phyloP scores from a whole-genome alignment of 805 yeast species.

The Suhomyces faveliae region DNA sequence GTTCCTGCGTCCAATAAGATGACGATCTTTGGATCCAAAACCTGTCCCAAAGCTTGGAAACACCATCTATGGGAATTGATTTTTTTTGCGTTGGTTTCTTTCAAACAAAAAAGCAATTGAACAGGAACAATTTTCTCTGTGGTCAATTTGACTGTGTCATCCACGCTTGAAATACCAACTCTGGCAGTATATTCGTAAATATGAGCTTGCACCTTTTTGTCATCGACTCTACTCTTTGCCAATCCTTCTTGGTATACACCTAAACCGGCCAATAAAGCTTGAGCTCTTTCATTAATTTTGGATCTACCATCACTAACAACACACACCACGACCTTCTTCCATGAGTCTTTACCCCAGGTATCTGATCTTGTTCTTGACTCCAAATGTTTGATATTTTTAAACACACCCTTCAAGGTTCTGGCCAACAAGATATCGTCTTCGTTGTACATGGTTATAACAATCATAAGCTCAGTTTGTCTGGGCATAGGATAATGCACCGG shows the following conservation, averaged over 20 bases:
- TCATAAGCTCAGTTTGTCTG: constrained; percentile 58
- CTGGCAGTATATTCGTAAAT: constrained; percentile 65
- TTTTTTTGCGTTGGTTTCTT: constrained; percentile 62
- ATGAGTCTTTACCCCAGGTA: constrained; percentile 48
- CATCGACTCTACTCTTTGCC: constrained; percentile 59
- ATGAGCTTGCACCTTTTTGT: constrained; percentile 60
- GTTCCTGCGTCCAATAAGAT: constrained; percentile 65
- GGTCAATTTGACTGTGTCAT: constrained; percentile 54
- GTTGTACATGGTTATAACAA: constrained; percentile 65
- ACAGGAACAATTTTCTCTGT: constrained; percentile 60
- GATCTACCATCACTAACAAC: constrained; percentile 65
- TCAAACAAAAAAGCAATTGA: constrained; percentile 58
- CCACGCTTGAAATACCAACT: constrained; percentile 46
- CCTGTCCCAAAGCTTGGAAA: constrained; percentile 60
- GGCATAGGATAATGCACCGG: constrained; percentile 52
- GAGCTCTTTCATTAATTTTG: constrained; percentile 60
- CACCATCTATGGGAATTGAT: constrained; percentile 71
- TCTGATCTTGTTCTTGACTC: constrained; percentile 46
- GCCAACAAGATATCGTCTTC: constrained; percentile 64
- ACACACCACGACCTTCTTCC: constrained; percentile 64
- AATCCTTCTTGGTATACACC: constrained; percentile 68
- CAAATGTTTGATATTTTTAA: constrained; percentile 61
- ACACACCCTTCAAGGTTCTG: constrained; percentile 60
- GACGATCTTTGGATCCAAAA: constrained; percentile 56
- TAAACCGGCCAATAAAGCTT: constrained; percentile 61